phyloP scores from a whole-genome alignment of 345 rosid genomes.

The Populus deltoides region DNA sequence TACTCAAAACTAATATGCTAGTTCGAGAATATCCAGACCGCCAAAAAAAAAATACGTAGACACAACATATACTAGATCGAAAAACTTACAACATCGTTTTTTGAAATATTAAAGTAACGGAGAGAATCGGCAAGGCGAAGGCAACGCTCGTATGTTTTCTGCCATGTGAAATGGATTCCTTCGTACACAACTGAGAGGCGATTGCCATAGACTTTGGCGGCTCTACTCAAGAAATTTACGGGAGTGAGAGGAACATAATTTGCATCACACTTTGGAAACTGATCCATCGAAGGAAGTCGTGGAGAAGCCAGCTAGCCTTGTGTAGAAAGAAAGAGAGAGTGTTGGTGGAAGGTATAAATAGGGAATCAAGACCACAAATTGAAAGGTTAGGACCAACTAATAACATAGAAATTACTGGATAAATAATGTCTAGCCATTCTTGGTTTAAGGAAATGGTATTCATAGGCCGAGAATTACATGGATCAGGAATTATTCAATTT shows the following conservation, averaged over 20 bases:
- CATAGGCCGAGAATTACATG: no score
- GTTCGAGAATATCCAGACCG: neutral
- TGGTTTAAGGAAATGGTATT: no score
- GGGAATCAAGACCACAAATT: neutral
- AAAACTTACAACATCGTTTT: conserved; percentile 51
- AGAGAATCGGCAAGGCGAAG: conserved; percentile 63
- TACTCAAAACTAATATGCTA: neutral
- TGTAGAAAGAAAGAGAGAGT: neutral
- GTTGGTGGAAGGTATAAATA: neutral
- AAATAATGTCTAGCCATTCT: neutral
- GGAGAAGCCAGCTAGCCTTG: no score
- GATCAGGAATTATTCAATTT: no score
- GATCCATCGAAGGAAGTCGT: conserved; percentile 33
- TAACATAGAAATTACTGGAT: neutral
- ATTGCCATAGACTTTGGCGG: conserved; percentile 42
- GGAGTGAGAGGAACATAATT: conserved; percentile 69
- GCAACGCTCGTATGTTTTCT: conserved; percentile 61
- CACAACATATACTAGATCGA: neutral
- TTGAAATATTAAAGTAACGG: conserved; percentile 44
- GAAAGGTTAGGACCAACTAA: neutral
- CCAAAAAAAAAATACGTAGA: neutral
- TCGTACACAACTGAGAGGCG: conserved; percentile 59
- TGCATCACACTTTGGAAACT: conserved; percentile 49
- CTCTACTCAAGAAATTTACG: conserved; percentile 56
- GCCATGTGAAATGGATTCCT: conserved; percentile 57